A percentile compares a stretch with the other conserved stretches of the same genome.
phyloP scores from a whole-genome alignment of 2,329 filamentous ascomycete genomes.

The Paramyrothecium roridum region DNA sequence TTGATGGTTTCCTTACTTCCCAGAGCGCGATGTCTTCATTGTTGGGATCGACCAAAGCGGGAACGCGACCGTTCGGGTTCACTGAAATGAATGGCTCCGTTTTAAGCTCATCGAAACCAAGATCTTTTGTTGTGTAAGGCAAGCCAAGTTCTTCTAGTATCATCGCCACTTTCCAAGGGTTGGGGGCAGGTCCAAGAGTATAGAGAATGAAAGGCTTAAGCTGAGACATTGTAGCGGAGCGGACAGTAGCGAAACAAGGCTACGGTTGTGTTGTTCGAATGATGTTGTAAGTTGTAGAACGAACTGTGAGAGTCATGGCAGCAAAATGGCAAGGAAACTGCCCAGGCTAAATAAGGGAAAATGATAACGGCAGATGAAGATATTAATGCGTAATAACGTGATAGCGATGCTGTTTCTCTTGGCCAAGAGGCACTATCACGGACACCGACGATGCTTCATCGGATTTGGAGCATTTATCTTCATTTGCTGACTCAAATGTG shows the following conservation, averaged over 20 bases:
- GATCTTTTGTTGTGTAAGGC: slow-evolving; percentile 17
- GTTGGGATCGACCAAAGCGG: slow-evolving; percentile 26
- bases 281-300: neutral
- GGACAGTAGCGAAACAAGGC: neutral
- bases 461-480: too few relatives aligned
- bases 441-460: too few relatives aligned
- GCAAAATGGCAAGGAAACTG: too few relatives aligned
- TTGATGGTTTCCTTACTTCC: slow-evolving; percentile 4
- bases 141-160: slow-evolving; percentile 25
- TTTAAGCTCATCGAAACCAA: slow-evolving; percentile 19
- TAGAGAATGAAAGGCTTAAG: neutral
- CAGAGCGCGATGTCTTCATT: slow-evolving; percentile 21
- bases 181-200: slow-evolving; percentile 8
- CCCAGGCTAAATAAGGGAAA: too few relatives aligned
- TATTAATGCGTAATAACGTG: too few relatives aligned
- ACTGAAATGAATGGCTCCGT: slow-evolving; percentile 18
- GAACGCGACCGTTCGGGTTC: slow-evolving; percentile 28
- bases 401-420: too few relatives aligned
- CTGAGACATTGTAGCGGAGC: neutral
- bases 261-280: neutral
- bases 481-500: too few relatives aligned
- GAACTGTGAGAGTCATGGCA: too few relatives aligned
- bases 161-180: slow-evolving; percentile 20
- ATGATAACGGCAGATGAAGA: too few relatives aligned
- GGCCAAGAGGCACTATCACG: too few relatives aligned